Percentiles rank a stretch among this genome's conserved stretches.
These are phyloP conservation scores for Acacia acuminata DNA, from an alignment of 306 rosid genomes.

Conservation along the genomic window DNA sequence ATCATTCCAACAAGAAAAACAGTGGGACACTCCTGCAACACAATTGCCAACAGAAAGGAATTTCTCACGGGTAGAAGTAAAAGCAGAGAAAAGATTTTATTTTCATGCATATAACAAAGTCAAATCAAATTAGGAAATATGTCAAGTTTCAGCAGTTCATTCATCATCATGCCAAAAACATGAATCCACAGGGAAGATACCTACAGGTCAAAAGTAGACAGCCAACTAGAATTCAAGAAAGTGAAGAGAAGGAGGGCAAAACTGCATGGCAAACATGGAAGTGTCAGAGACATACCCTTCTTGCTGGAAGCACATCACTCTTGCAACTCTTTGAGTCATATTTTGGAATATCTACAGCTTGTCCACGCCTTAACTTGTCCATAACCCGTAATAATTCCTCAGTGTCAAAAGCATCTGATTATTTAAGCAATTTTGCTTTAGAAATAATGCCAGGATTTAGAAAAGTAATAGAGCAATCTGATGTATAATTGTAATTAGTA, in stretches of 20 bases:
- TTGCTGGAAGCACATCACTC: slow-evolving; percentile 56
- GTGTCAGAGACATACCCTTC: slow-evolving; percentile 74
- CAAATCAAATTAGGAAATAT: not conserved
- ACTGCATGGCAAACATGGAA: slow-evolving; percentile 3
- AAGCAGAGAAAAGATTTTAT: not conserved
- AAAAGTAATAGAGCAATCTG: slow-evolving; percentile 12
- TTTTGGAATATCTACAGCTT: slow-evolving; percentile 91
- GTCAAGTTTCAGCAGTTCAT: slow-evolving; percentile 13
- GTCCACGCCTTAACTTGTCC: slow-evolving; percentile 88
- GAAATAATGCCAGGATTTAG: not conserved
- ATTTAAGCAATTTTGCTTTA: not conserved
- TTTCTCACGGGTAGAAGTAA: not conserved
- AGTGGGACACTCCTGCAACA: not conserved
- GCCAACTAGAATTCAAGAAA: slow-evolving; percentile 5
- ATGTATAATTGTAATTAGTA: not conserved
- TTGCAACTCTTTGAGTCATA: slow-evolving; percentile 92
- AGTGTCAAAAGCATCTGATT: slow-evolving; percentile 92
- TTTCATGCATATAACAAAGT: not conserved
- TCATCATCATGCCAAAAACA: slow-evolving; percentile 18
- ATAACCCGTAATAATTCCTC: slow-evolving; percentile 71
- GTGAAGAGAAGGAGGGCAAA: not conserved
- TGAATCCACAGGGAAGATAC: slow-evolving; percentile 8
- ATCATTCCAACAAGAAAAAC: not conserved
- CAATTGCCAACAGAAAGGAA: not conserved
- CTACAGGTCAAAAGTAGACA: slow-evolving; percentile 16